A percentile compares a stretch with the other conserved stretches of the same genome.
Conservation (phyloP, 306 rosid species). For the Biancaea sappan region DNA sequence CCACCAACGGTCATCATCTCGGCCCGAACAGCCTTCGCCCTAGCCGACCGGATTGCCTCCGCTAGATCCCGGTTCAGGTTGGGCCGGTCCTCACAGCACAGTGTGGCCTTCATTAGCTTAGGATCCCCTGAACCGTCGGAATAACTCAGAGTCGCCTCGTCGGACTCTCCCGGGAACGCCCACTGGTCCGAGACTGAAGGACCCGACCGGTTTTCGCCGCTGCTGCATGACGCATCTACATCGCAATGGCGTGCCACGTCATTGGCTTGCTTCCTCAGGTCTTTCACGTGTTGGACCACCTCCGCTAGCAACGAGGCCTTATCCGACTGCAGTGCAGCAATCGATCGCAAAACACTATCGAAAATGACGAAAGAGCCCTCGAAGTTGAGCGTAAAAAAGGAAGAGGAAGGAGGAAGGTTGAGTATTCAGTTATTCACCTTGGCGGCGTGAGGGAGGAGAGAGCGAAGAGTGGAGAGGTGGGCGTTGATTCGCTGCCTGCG, state of each 20-base stretch:
- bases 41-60: conserved; percentile 60
- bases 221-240: conserved; percentile 20
- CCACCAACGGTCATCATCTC: conserved; percentile 91
- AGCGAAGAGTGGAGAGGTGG: conserved; percentile 81
- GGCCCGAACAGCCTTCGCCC: conserved; percentile 58
- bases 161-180: conserved; percentile 65
- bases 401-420: not conserved
- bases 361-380: conserved; percentile 30
- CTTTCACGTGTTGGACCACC: conserved; percentile 76
- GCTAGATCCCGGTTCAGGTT: conserved; percentile 67
- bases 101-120: conserved; percentile 53
- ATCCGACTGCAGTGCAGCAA: conserved; percentile 78
- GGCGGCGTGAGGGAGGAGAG: conserved; percentile 74
- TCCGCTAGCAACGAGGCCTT: conserved; percentile 88
- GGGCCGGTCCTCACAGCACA: conserved; percentile 85
- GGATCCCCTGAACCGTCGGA: conserved; percentile 44
- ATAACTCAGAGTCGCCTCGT: conserved; percentile 62
- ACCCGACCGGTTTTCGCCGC: conserved; percentile 30
- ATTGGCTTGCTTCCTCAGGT: conserved; percentile 53
- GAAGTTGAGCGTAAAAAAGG: not conserved
- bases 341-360: too few species aligned
- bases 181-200: conserved; percentile 26
- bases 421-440: conserved; percentile 63
- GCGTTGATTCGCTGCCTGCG: conserved; percentile 92
- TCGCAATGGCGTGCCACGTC: conserved; percentile 47